phyloP scores from a whole-genome alignment of 1,139 yeast genomes.

The Torulaspora pretoriensis region DNA sequence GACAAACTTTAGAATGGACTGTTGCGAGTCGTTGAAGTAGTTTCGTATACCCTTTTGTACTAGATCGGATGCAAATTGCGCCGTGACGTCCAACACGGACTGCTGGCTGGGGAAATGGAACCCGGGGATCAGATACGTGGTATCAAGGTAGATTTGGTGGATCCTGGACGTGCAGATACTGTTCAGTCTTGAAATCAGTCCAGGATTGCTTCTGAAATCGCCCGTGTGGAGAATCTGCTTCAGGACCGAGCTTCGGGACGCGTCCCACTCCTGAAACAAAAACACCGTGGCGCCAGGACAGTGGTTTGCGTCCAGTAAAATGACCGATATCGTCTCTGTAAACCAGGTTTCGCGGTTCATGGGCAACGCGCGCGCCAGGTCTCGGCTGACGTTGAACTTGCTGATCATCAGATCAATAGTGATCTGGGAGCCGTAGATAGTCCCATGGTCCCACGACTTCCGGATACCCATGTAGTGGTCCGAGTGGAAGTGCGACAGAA shows the following conservation, averaged over 20 bases:
- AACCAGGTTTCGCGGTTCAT: slow-evolving; percentile 40
- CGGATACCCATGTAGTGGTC: slow-evolving; percentile 90
- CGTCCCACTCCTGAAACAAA: slow-evolving; percentile 53
- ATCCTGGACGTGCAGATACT: slow-evolving; percentile 35
- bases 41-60: slow-evolving; percentile 28
- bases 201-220: slow-evolving; percentile 69
- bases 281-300: slow-evolving; percentile 93
- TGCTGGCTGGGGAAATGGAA: slow-evolving; percentile 77
- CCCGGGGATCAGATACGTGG: slow-evolving; percentile 76
- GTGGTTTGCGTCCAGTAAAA: slow-evolving; percentile 80
- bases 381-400: slow-evolving; percentile 53
- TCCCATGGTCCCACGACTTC: slow-evolving; percentile 67
- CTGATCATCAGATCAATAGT: slow-evolving; percentile 56
- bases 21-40: slow-evolving; percentile 35
- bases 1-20: slow-evolving; percentile 46
- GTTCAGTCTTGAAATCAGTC: slow-evolving; percentile 28
- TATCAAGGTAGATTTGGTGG: slow-evolving; percentile 72
- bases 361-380: slow-evolving; percentile 48
- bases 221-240: slow-evolving; percentile 71
- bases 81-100: slow-evolving; percentile 55
- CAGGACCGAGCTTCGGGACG: slow-evolving; percentile 21
- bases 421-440: slow-evolving; percentile 65
- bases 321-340: slow-evolving; percentile 52
- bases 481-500: slow-evolving; percentile 80
- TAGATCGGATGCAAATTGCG: slow-evolving; percentile 47